Evolutionary conservation across 306 rosid genomes (phyloP), one percentile per base, ranked within the genome.

Genomic region (Alnus rubra): DNA sequence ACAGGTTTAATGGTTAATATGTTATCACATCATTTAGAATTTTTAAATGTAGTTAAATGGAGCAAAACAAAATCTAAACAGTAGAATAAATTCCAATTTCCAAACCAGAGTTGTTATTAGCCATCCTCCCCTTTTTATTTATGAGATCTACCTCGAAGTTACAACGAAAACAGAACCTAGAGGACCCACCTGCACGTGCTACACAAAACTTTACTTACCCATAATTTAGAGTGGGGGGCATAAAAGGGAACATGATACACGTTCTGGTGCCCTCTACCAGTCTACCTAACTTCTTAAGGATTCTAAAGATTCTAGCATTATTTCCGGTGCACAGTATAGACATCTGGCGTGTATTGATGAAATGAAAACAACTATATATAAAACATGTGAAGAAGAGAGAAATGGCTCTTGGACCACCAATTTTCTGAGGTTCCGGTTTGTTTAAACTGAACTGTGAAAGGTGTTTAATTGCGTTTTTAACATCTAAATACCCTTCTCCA

Each of bases 201-300:
- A 54, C 19, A 63, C 31, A 53, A 33, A 33, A 55, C 37, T 3
- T 58, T 15, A 59, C 12, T 4, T 23, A 52, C 71, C 4, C 47
- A 52, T 62, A 50, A 59, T 62, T 14, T 44, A 3, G 71, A 31
- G 71, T 35, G 37, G 83, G 60, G 72, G 14, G 48, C 39, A 28
- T 3, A 4, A 18, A 76, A 30, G 76, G 78, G 77, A 83, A 51
- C 78, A 69, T 18, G 80, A 79, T 30, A 51, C 71, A 62, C 28
- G 60, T 74, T 71, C 51, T 48, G 73, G 37, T 75, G 7, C 58
- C 53, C 4, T 65, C 55, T 71, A 23, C 28, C 0, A 23, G 28
- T 23, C 28, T 23, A 48, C 50, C 70, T 45, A 78, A 58, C 70
- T 64, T 53, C 67, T 78, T 39, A 1, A 53, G 45, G 78, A 79